Evolutionary conservation across 495 filamentous ascomycete genomes (phyloP).

Genomic region (Amorphotheca resinae): DNA sequence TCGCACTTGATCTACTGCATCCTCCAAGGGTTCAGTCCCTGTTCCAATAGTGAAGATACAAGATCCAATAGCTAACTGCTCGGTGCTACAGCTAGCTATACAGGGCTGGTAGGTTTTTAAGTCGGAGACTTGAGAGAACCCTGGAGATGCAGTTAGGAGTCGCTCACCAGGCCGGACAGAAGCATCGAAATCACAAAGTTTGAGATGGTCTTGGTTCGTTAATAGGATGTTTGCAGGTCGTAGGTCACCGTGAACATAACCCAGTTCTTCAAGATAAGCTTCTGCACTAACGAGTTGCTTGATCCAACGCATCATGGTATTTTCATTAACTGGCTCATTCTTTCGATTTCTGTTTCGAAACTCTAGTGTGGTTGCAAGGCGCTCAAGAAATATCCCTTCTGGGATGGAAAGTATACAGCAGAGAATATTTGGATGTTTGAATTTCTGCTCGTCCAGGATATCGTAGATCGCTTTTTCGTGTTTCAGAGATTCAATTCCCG

Average conservation of each 20-base stretch:
- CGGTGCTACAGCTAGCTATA: conserved; percentile 2
- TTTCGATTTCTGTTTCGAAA: conserved; percentile 4
- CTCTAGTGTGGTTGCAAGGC: conserved; percentile 2
- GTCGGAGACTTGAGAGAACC: conserved; percentile 4
- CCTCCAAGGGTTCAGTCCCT: background rate
- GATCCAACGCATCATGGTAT: background rate
- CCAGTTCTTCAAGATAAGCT: conserved; percentile 2
- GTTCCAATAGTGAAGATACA: conserved; percentile 4
- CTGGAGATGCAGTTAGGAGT: background rate
- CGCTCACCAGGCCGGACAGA: conserved; percentile 1
- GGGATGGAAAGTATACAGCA: conserved; percentile 1
- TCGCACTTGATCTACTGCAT: conserved; percentile 1
- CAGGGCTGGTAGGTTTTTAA: conserved; percentile 1
- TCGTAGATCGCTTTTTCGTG: conserved; percentile 5
- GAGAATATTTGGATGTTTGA: conserved; percentile 3
- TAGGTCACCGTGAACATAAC: conserved; percentile 2
- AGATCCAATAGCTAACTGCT: conserved; percentile 4
- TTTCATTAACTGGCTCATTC: conserved; percentile 1
- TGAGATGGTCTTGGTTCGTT: conserved; percentile 5
- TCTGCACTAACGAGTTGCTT: conserved; percentile 2
- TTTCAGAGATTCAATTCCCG: background rate
- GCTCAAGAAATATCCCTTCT: conserved; percentile 2
- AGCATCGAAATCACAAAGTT: conserved; percentile 4
- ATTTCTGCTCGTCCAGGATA: conserved; percentile 1
- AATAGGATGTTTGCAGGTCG: conserved; percentile 3